These are phyloP conservation scores for Phoenix dactylifera DNA, from an alignment of 176 grass and related monocot genomes.

Conservation along the genomic window DNA sequence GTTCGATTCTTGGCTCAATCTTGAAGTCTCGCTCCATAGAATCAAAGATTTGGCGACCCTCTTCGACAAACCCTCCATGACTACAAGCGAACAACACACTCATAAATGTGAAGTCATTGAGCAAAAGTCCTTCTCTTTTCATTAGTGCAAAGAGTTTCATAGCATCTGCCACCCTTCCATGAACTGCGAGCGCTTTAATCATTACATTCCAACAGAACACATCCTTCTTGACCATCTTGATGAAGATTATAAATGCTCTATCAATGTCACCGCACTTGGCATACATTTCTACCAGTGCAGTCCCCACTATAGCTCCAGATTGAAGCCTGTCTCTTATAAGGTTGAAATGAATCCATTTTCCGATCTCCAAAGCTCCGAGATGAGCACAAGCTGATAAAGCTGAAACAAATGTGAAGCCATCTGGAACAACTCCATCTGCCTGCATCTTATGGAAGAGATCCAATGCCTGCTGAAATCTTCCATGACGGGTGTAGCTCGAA, in stretches of 20 bases:
- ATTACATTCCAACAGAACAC: conserved; percentile 49
- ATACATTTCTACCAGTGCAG: conserved; percentile 40
- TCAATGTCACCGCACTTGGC: conserved; percentile 41
- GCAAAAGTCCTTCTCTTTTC: conserved; percentile 21
- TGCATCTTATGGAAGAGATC: conserved; percentile 30
- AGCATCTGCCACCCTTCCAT: conserved; percentile 20
- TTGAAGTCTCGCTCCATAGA: conserved; percentile 24
- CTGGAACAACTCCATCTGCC: conserved; percentile 20
- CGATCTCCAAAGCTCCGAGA: conserved; percentile 25
- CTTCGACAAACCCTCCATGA: conserved; percentile 15
- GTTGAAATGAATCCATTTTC: conserved; percentile 44
- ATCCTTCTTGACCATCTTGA: conserved; percentile 34
- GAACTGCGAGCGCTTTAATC: conserved; percentile 36
- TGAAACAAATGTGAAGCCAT: conserved; percentile 25
- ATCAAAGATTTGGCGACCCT: conserved; percentile 25
- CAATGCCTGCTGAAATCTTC: conserved; percentile 24
- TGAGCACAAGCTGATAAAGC: conserved; percentile 32
- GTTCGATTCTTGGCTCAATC: conserved; percentile 26
- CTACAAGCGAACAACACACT: conserved; percentile 30
- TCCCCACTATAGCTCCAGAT: conserved; percentile 25
- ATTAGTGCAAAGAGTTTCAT: conserved; percentile 34
- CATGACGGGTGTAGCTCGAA: conserved; percentile 30
- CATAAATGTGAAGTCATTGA: conserved; percentile 41
- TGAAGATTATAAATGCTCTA: conserved; percentile 25
- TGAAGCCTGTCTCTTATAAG: conserved; percentile 30